Conservation (phyloP, 2,329 filamentous ascomycete genomes). For the Hymenoscyphus occultus region DNA sequence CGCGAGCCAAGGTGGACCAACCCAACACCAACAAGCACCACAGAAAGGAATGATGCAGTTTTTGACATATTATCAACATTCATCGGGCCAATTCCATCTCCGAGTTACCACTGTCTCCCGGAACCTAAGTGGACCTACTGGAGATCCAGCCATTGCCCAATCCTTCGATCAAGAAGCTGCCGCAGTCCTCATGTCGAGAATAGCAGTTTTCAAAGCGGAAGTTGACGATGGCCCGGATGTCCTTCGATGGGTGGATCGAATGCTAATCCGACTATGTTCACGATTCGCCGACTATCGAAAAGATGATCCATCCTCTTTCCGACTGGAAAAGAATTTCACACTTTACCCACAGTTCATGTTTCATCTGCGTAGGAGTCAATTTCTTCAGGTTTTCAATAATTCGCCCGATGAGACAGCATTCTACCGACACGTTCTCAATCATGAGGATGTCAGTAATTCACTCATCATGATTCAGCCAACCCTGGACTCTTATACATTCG, state of each 20-base stretch:
- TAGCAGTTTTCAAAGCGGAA: conserved; percentile 98
- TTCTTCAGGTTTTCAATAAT: conserved; percentile 99
- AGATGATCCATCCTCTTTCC: conserved; percentile 95
- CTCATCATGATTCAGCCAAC: conserved; percentile 99
- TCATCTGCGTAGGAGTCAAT: conserved; percentile 93
- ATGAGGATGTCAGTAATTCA: conserved; percentile 95
- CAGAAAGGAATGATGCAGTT: conserved; percentile 98
- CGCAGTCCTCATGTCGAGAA: conserved; percentile 97
- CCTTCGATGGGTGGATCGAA: conserved; percentile 94
- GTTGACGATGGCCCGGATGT: conserved; percentile 99
- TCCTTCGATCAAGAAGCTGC: conserved; percentile 98
- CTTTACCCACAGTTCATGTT: conserved; percentile 99
- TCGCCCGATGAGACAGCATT: conserved; percentile 99
- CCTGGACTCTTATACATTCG: conserved; percentile 93
- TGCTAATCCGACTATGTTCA: conserved; percentile 95
- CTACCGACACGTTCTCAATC: conserved; percentile 93
- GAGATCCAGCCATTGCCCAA: conserved; percentile 90
- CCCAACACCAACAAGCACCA: conserved; percentile 78
- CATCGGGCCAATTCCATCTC: conserved; percentile 92
- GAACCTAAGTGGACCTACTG: conserved; percentile 87
- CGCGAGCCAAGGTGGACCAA: conserved; percentile 84
- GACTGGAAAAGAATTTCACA: conserved; percentile 97
- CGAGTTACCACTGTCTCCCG: conserved; percentile 91
- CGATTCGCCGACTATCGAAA: conserved; percentile 97
- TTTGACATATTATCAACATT: conserved; percentile 97